phyloP scores from a whole-genome alignment of 352 stramenopile genomes.

The Globisporangium recalcitrans region DNA sequence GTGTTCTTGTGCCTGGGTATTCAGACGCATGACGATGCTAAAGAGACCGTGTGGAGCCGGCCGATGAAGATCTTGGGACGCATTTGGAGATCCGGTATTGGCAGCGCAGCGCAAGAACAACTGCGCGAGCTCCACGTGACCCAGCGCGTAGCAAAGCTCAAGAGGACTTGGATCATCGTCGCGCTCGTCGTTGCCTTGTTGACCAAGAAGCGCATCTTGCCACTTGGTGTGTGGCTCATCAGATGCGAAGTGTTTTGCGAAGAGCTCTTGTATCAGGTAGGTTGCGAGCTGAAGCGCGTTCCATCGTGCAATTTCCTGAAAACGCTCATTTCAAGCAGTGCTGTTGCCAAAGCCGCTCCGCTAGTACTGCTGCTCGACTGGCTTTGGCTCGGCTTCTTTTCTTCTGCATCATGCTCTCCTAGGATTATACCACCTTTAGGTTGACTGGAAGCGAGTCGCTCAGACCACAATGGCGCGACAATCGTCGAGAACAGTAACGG shows the following conservation, averaged over 20 bases:
- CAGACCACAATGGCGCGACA: conserved; percentile 3
- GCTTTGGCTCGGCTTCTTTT: background rate
- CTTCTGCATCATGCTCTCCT: background rate
- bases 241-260: background rate
- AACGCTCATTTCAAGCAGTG: background rate
- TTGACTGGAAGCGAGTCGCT: no score
- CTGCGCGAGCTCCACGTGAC: conserved; percentile 3
- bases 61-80: conserved; percentile 22
- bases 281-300: conserved; percentile 27
- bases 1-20: background rate
- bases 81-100: conserved; percentile 13
- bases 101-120: background rate
- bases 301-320: conserved; percentile 23
- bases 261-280: background rate
- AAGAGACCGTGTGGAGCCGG: conserved; percentile 17
- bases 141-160: conserved; percentile 3
- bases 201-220: background rate
- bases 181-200: background rate
- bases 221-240: background rate
- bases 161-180: conserved; percentile 1
- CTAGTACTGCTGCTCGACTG: background rate
- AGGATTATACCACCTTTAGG: background rate
- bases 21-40: conserved; percentile 4
- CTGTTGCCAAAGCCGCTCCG: background rate
- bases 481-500: conserved; percentile 4